Conservation (phyloP, 2,329 filamentous ascomycete species). For the Pseudodiploospora longispora region DNA sequence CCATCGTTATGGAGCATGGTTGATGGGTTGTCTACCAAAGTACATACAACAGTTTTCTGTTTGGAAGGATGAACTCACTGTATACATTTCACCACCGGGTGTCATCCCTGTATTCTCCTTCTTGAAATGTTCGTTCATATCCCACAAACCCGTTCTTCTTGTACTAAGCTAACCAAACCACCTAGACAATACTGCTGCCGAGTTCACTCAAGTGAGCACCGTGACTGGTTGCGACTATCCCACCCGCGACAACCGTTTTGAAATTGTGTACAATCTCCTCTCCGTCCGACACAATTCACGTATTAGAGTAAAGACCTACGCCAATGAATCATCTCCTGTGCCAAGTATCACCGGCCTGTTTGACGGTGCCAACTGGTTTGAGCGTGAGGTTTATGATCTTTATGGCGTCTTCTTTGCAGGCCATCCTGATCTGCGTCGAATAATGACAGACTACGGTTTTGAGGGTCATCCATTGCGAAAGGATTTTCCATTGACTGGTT, state of each 20-base stretch:
- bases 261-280: slow-evolving; percentile 95
- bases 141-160: slow-evolving; percentile 3
- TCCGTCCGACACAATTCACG: slow-evolving; percentile 94
- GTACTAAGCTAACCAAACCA: not conserved
- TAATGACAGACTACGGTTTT: slow-evolving; percentile 99
- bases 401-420: slow-evolving; percentile 95
- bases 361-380: slow-evolving; percentile 97
- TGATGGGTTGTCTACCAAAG: slow-evolving; percentile 94
- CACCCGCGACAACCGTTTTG: slow-evolving; percentile 90
- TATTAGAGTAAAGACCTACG: slow-evolving; percentile 97
- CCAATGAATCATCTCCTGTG: slow-evolving; percentile 89
- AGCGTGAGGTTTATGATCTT: slow-evolving; percentile 94
- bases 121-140: slow-evolving; percentile 58
- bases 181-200: slow-evolving; percentile 85
- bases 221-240: slow-evolving; percentile 96
- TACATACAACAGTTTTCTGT: slow-evolving; percentile 99
- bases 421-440: slow-evolving; percentile 90
- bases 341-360: slow-evolving; percentile 80
- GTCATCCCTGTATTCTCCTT: slow-evolving; percentile 90
- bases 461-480: slow-evolving; percentile 96
- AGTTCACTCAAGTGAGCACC: slow-evolving; percentile 88
- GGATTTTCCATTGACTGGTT: slow-evolving; percentile 95
- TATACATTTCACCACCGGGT: slow-evolving; percentile 82
- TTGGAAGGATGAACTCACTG: slow-evolving; percentile 97
- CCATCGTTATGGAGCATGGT: slow-evolving; percentile 91